Evolutionary conservation across 2,329 filamentous ascomycete species (phyloP), one percentile per base, ranked within the genome.

Genomic region (Podosphaera leucotricha): DNA sequence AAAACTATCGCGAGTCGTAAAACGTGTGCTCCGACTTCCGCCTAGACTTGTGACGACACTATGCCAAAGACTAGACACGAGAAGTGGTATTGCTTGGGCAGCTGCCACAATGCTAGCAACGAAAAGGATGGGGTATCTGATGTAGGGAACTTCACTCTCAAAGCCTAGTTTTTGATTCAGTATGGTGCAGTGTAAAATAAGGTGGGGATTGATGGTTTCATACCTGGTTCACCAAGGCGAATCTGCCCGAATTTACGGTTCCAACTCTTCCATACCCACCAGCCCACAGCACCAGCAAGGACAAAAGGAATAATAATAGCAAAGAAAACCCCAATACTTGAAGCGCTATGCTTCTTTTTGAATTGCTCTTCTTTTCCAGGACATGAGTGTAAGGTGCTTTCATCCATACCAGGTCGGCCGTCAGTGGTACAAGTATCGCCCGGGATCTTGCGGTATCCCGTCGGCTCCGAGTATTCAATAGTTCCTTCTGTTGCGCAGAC

Each of bases 211-310:
- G 22, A 42, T 20, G 19, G 24, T 38, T 22, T 49, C 56, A 49
- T 54, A 52, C 63, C 62, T 50, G 64, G 62, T 54, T 94, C 90
- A 45, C 90, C 90, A 13, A 98, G 73, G 19, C 84, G 73, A 57
- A 98, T 87, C 58, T 87, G 78, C 10, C 90, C 90, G 58, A 95
- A 92, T 58, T 92, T 92, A 60, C 76, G 75, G 53, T 76, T 77
- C 82, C 83, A 94, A 61, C 81, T 81, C 47, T 66, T 72, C 66
- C 77, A 93, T 18, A 87, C 77, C 61, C 76, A 94, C 66, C 81
- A 94, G 35, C 90, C 90, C 13, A 79, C 67, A 3, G 67, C 77
- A 1, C 65, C 70, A 1, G 90, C 87, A 0, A 76, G 64, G 1
- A 62, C 67, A 46, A 95, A 68, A 0, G 87, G 85, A 3, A 87